These are phyloP conservation scores for Zygotorulaspora sp. DNA, from an alignment of 805 yeast genomes.

Conservation along the genomic window DNA sequence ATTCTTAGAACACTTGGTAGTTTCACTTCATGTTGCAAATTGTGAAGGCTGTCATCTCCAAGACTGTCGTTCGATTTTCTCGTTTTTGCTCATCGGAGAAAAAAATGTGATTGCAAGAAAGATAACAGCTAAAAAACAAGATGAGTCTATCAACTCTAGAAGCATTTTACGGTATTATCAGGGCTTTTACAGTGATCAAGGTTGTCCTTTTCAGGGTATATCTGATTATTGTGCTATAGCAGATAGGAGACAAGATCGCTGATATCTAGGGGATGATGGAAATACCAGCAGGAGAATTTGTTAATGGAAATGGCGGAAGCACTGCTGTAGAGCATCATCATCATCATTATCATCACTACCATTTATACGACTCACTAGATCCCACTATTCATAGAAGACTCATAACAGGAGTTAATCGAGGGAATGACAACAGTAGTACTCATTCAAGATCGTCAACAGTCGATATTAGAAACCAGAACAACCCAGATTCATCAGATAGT, in stretches of 20 bases:
- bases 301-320: background rate
- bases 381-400: slow-evolving; percentile 9
- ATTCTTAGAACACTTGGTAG: too few relatives aligned
- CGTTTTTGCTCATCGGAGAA: slow-evolving; percentile 1
- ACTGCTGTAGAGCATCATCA: slow-evolving; percentile 18
- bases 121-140: too few relatives aligned
- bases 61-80: background rate
- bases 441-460: background rate
- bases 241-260: too few relatives aligned
- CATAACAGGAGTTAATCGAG: slow-evolving; percentile 4
- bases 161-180: too few relatives aligned
- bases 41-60: too few relatives aligned
- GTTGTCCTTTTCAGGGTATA: too few relatives aligned
- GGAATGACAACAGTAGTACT: background rate
- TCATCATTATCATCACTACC: slow-evolving; percentile 22
- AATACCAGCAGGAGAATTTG: background rate
- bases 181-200: too few relatives aligned
- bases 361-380: slow-evolving; percentile 10
- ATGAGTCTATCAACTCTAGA: too few relatives aligned
- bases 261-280: slow-evolving; percentile 4
- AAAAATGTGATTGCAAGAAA: too few relatives aligned
- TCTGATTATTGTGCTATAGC: too few relatives aligned
- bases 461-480: slow-evolving; percentile 1
- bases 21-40: too few relatives aligned
- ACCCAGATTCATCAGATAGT: background rate